Base-by-base conservation (phyloP, 129 eudicot species). In the Rutidosis leptorrhynchoides region DNA sequence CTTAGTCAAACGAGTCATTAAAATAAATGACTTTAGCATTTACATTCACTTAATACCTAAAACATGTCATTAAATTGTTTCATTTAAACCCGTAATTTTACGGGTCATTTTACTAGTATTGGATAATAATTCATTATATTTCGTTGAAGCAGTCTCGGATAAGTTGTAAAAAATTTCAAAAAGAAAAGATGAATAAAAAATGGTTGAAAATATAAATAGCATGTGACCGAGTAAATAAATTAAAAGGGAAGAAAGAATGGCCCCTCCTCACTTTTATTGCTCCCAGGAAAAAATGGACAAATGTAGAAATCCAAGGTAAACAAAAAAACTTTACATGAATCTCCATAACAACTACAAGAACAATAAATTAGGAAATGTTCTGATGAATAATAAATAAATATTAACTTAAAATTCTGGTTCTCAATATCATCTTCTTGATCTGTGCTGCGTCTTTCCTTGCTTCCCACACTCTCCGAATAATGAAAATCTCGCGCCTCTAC, bases 391-490 rank as follows among this genome's bases (percentile, higher is more conserved):
- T 29, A 7, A 29, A 55, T 24, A 6, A 49, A 55, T 30, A 74
- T 45, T 33, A 43, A 45, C 52, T 58, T 67, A 68, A 64, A 54
- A 33, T 64, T 69, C 37, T 32, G 30, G 6, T 78, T 62, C 19
- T 71, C 57, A 51, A 33, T 62, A 29, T 81, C 87, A 85, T 73
- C 85, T 83, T 73, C 81, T 68, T 59, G 74, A 71, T 54, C 83
- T 78, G 59, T 43, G 79, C 12, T 76, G 87, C 52, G 73, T 63
- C 65, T 73, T 82, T 62, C 70, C 75, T 49, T 90, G 45, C 77
- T 85, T 93, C 43, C 81, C 90, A 52, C 96, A 82, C 77, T 86
- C 96, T 49, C 90, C 96, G 21, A 88, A 78, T 76, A 78, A 85
- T 26, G 77, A 81, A 73, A 86, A 86, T 8, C 78, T 72, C 1